Percentiles rank a stretch among this genome's conserved stretches.
phyloP scores from a whole-genome alignment of 768 basidiomycete genomes.

The Suillus sp. region DNA sequence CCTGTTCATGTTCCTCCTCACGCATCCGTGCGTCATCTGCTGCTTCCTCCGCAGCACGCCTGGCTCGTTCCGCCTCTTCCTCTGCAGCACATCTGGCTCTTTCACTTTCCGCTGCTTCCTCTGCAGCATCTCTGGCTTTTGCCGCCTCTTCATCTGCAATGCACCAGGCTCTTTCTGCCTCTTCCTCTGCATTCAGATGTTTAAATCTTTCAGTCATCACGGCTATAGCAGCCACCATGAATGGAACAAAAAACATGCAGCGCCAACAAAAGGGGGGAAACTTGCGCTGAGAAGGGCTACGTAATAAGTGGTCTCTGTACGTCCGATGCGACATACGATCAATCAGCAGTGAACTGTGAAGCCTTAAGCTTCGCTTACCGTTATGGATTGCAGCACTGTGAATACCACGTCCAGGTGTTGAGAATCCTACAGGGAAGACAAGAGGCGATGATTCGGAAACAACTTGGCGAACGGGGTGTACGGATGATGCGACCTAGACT shows the following conservation, averaged over 20 bases:
- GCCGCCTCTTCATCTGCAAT: background rate
- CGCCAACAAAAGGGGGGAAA: background rate
- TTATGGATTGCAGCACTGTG: background rate
- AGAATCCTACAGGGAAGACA: background rate
- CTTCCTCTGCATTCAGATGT: background rate
- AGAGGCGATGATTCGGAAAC: background rate
- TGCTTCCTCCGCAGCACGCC: background rate
- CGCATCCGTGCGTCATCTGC: slow-evolving; percentile 4
- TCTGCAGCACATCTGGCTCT: background rate
- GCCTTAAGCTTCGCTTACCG: background rate
- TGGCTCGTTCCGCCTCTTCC: slow-evolving; percentile 12
- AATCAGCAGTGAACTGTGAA: background rate
- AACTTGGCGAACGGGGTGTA: background rate
- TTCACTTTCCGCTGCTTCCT: background rate
- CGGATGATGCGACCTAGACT: background rate
- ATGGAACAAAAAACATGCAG: background rate
- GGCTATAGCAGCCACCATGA: background rate
- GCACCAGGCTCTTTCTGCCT: too few relatives aligned
- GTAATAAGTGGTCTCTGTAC: background rate
- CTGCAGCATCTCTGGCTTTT: background rate
- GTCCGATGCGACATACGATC: background rate
- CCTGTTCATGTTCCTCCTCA: slow-evolving; percentile 4
- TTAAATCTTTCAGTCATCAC: background rate
- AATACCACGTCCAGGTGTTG: background rate
- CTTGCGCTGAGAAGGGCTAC: background rate